Conservation (phyloP, 768 basidiomycete species). For the Podaxis pistillaris region DNA sequence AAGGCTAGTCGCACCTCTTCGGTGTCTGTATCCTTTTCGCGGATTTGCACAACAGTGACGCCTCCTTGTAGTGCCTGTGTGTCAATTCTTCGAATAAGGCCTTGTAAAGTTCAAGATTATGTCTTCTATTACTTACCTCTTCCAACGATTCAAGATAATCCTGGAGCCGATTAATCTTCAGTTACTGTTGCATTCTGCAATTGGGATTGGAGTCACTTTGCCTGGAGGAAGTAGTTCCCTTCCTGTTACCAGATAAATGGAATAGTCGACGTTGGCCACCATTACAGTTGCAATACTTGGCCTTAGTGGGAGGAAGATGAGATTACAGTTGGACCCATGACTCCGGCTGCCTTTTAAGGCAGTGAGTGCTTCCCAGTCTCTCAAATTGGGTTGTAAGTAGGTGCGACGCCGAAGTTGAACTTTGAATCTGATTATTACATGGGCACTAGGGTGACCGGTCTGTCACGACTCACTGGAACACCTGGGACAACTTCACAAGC, state of each 20-base stretch:
- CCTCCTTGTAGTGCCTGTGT: slow-evolving; percentile 77
- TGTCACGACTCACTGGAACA: too few relatives aligned
- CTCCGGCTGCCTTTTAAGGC: too few relatives aligned
- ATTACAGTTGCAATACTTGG: not conserved
- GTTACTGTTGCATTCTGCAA: slow-evolving; percentile 1
- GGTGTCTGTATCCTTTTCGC: slow-evolving; percentile 84
- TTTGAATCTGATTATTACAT: too few relatives aligned
- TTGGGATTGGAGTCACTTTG: slow-evolving; percentile 47
- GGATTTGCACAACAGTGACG: slow-evolving; percentile 85
- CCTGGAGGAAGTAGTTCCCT: slow-evolving; percentile 71
- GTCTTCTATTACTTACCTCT: slow-evolving; percentile 46
- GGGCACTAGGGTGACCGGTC: too few relatives aligned
- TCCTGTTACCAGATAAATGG: slow-evolving; percentile 87
- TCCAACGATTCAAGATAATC: slow-evolving; percentile 72
- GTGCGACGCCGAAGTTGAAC: too few relatives aligned
- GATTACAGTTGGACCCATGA: not conserved
- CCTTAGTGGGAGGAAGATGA: not conserved
- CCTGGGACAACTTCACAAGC: too few relatives aligned
- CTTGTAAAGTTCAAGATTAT: not conserved
- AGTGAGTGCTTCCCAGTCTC: too few relatives aligned
- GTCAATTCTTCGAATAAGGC: slow-evolving; percentile 2
- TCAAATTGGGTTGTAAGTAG: too few relatives aligned
- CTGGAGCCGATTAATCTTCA: slow-evolving; percentile 31
- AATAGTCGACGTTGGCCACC: slow-evolving; percentile 49
- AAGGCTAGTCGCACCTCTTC: slow-evolving; percentile 55